Evolutionary conservation across 805 yeast genomes (phyloP), one percentile per base, ranked within the genome.

Genomic region (Soucietia sequanensis): DNA sequence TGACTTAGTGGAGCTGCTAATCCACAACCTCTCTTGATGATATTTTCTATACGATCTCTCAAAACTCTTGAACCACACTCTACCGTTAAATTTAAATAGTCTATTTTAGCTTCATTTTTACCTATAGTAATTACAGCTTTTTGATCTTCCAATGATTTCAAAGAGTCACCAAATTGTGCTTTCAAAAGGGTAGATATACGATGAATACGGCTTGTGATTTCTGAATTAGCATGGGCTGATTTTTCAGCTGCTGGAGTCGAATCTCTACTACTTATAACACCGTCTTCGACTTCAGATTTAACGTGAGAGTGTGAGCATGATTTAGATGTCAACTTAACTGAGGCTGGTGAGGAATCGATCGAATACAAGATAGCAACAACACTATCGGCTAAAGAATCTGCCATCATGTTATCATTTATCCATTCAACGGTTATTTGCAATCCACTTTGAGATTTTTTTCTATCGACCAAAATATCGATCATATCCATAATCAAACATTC

Each of bases 361-460:
- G 95, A 86, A 60, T 91, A 74, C 21, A 93, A 60, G 24, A 93
- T 88, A 0, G 97, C 96, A 39, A 93, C 76, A 1, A 89, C 84
- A 11, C 96, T 82, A 53, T 93, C 99, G 0, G 99, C 99, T 43
- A 93, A 77, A 0, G 96, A 83, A 52, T 93, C 99, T 41, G 85
- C 90, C 65, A 89, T 78, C 27, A 64, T 49, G 37, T 86, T 68
- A 39, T 89, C 90, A 47, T 95, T 91, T 12, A 80, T 76, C 99
- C 99, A 93, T 57, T 87, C 95, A 10, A 91, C 80, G 0, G 83
- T 73, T 5, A 85, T 80, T 7, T 72, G 46, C 26, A 63, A 49
- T 1, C 61, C 64, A 4, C 54, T 57, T 6, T 41, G 25, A 11
- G 47, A 34, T 26, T 50, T 43, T 10, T 50, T 41, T 37, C 65